Evolutionary conservation across 2,329 filamentous ascomycete genomes (phyloP).

Genomic region (Ustulina deusta): DNA sequence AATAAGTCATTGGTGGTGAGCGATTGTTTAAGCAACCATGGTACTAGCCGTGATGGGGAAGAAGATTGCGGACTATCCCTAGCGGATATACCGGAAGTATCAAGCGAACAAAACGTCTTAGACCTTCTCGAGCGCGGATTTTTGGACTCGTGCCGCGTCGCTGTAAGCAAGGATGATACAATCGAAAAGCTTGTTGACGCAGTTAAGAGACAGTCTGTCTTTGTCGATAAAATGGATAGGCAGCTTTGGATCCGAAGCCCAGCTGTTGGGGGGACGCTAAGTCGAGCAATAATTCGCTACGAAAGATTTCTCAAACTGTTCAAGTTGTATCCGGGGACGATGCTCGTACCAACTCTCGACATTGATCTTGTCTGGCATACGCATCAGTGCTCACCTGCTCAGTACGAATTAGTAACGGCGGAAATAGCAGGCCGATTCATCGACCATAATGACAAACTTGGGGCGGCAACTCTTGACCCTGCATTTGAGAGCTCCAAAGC

Average conservation of each 20-base stretch:
- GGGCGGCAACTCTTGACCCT: constrained; percentile 10
- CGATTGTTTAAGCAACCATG: background rate
- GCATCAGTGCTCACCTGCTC: constrained; percentile 21
- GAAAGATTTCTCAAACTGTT: constrained; percentile 26
- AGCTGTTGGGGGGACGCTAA: constrained; percentile 1
- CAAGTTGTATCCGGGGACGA: constrained; percentile 13
- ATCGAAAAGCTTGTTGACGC: constrained; percentile 17
- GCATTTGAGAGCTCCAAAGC: constrained; percentile 16
- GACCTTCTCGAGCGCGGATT: constrained; percentile 6
- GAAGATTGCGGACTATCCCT: background rate
- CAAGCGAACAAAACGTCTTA: background rate
- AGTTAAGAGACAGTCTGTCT: constrained; percentile 24
- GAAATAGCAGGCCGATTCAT: constrained; percentile 20
- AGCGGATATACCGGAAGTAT: background rate
- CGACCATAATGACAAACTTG: constrained; percentile 25
- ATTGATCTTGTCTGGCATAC: constrained; percentile 28
- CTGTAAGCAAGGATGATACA: constrained; percentile 3
- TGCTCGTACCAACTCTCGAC: constrained; percentile 28
- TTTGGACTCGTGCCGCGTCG: constrained; percentile 10
- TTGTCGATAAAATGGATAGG: constrained; percentile 25
- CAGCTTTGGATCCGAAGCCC: constrained; percentile 25
- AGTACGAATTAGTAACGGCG: background rate
- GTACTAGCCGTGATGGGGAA: background rate
- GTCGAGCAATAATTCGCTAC: constrained; percentile 7
- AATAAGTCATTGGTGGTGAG: background rate